Percentiles rank a stretch among this genome's conserved stretches.
Evolutionary conservation across 2,329 filamentous ascomycete genomes (phyloP).

Genomic region (Coniochaeta sp.): DNA sequence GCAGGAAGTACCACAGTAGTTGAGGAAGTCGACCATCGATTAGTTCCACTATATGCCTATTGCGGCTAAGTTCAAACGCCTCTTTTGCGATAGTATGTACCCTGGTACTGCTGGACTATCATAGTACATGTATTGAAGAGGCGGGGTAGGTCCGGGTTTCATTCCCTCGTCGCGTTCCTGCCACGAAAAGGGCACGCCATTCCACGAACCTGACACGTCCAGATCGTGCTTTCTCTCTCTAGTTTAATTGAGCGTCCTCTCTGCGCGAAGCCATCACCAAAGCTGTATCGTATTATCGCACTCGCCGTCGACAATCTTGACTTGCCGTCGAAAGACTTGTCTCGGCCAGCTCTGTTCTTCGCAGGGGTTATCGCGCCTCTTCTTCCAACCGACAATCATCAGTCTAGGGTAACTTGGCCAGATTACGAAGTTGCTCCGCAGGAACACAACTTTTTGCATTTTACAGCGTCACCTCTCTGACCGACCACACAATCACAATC

Average conservation of each 20-base stretch:
- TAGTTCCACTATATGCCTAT: neutral
- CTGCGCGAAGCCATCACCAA: neutral
- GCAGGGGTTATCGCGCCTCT: neutral
- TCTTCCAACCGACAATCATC: neutral
- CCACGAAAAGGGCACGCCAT: conserved; percentile 2
- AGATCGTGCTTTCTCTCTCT: neutral
- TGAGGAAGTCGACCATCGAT: neutral
- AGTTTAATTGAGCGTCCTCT: neutral
- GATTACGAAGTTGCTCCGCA: neutral
- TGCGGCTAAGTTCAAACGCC: neutral
- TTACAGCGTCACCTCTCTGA: neutral
- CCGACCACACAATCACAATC: neutral
- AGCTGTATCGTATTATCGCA: neutral
- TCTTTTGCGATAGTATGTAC: too few relatives aligned
- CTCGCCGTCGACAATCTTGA: neutral
- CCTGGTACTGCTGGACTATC: too few relatives aligned
- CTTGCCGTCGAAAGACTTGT: neutral
- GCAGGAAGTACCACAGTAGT: too few relatives aligned
- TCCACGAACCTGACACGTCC: conserved; percentile 2
- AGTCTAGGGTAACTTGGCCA: neutral
- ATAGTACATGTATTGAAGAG: too few relatives aligned
- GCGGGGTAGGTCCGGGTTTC: neutral
- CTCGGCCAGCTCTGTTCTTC: neutral
- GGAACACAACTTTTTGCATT: too few relatives aligned
- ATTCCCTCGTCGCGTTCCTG: neutral